Conservation (phyloP, 345 rosid species). For the Diplotaxis tenuifolia region DNA sequence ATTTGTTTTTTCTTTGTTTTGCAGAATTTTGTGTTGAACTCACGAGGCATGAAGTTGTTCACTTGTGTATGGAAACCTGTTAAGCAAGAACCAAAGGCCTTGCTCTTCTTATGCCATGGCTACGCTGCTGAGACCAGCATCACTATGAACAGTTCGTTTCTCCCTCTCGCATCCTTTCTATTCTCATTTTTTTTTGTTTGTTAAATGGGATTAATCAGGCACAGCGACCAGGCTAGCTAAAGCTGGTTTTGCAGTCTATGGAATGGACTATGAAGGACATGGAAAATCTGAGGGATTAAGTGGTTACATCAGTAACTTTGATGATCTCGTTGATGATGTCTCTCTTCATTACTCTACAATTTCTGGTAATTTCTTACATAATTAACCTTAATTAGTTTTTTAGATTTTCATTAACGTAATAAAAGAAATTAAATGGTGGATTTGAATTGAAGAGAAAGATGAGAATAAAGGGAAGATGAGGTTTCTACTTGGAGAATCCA, state of each 20-base stretch:
- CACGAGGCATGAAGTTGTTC: constrained; percentile 68
- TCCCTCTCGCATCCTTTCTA: not conserved
- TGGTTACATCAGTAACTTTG: constrained; percentile 52
- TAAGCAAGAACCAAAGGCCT: constrained; percentile 58
- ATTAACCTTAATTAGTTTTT: not conserved
- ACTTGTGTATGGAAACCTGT: constrained; percentile 76
- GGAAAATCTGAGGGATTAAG: constrained; percentile 74
- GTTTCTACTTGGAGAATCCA: constrained; percentile 79
- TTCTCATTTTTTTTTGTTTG: not conserved
- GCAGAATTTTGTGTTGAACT: constrained; percentile 54
- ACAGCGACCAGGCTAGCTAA: constrained; percentile 62
- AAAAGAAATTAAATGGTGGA: not conserved
- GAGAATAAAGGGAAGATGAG: constrained; percentile 66
- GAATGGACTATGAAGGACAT: constrained; percentile 91
- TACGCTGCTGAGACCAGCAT: constrained; percentile 91
- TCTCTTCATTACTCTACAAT: constrained; percentile 48
- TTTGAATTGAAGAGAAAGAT: constrained; percentile 42
- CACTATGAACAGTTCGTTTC: constrained; percentile 68
- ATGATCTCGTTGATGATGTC: constrained; percentile 62
- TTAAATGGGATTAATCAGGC: constrained; percentile 39
- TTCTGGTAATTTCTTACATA: constrained; percentile 47
- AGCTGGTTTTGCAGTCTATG: constrained; percentile 70
- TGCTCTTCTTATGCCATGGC: constrained; percentile 86
- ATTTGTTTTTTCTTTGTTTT: not conserved
- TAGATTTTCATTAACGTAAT: not conserved